Base-by-base conservation (phyloP, 2,329 filamentous ascomycete genomes). In the Ambrosiella beaveri region DNA sequence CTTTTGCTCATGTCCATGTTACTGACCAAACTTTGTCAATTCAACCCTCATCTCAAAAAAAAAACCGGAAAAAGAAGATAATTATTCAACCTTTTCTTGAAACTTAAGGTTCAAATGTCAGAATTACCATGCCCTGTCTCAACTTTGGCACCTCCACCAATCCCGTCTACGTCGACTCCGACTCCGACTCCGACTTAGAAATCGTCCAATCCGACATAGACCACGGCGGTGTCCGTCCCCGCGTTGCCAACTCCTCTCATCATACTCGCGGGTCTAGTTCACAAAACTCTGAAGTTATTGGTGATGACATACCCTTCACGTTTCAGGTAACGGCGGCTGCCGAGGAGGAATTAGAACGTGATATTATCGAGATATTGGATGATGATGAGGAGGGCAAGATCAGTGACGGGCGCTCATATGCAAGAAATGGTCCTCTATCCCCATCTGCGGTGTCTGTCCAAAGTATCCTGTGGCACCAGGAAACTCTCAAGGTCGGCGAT, bases 301-400 rank as follows among this genome's bases (percentile, higher is more conserved):
- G 36, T 8, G 37, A 54, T 44, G 52, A 57, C 27, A 44, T 44
- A 7, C 11, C 37, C 11, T 41, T 58, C 38, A 56, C 54, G 2
- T 61, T 61, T 27, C 53, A 57, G 55, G 37, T 27, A 38, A 35
- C 37, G 50, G 56, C 17, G 37, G n/a, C 40, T 54, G 50, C 54
- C 55, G 59, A 61, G 56, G 56, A 56, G 40, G 59, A 61, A 11
- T 47, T 61, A 6, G 59, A 61, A 54, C 53, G 47, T 7, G 65
- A 68, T 13, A 59, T 69, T 1, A 69, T 72, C 27, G 69, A 72
- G 40, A 65, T 72, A 2, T 70, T 68, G 0, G 61, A 61, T 1
- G 65, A 61, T 1, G 65, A 64, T 11, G 44, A 56, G 38, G 15
- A 55, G n/a, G 19, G 13, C 53, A 12, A 57, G 2, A 38, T 36